Evolutionary conservation across 345 rosid genomes (phyloP), one percentile per base, ranked within the genome.

Genomic region (Pelargonium nanum): DNA sequence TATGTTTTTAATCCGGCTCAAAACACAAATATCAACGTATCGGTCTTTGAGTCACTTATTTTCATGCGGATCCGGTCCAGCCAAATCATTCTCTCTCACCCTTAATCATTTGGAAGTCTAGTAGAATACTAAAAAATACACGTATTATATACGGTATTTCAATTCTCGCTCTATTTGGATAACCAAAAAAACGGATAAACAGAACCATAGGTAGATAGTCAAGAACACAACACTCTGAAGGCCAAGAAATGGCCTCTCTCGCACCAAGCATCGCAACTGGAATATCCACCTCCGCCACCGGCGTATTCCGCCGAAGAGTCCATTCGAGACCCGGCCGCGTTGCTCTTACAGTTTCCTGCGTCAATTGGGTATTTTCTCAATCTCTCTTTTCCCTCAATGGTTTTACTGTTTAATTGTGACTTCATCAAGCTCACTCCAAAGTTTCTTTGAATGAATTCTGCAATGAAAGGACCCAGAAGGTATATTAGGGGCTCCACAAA

Each of bases 381-480:
- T 15, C 30, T 15, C 3, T 0, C 7, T 5, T 30, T 4, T 40
- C 20, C 13, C 23, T 4, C 8, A n/a, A n/a, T 61, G 10, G 2
- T 17, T 19, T 7, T 1, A 13, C 17, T n/a, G 12, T 15, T 25
- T 26, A 12, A 12, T 30, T 24, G 57, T 21, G 34, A 15, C 19
- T 2, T 6, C 26, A 10, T 19, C 22, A 10, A 52, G 28, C 40
- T 8, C 4, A 32, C 22, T 61, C 19, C 26, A 25, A 12, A 6
- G 13, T 50, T 56, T 21, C 32, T 17, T 19, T 25, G 55, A 13
- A 10, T 57, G 28, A 24, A 28, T 60, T 48, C 2, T 45, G 23
- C 24, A 20, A 65, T 71, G 74, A 75, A 76, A 88, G 96, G 98
- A 91, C 62, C 98, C 96, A 7, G 90, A 88, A 68, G 98, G 98